Evolutionary conservation across 2,329 filamentous ascomycete genomes (phyloP).

Genomic region (Metarhizium brunneum): DNA sequence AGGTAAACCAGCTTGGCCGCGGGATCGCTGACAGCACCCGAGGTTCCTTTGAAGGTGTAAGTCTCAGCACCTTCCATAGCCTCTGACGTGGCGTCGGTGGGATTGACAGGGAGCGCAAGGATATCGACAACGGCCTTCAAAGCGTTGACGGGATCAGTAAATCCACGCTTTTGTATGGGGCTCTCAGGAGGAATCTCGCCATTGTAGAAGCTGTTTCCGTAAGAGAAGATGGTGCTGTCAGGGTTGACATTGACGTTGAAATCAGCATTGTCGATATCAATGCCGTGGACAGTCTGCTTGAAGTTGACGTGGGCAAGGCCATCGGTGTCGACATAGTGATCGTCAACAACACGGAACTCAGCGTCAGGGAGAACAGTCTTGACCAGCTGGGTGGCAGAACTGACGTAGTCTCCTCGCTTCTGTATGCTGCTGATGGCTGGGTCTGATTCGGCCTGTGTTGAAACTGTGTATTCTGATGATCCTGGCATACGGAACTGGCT

Average conservation of each 20-base stretch:
- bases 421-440: constrained; percentile 13
- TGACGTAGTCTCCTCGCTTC: constrained; percentile 28
- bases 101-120: constrained; percentile 22
- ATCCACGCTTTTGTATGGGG: constrained; percentile 29
- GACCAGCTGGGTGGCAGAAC: constrained; percentile 34
- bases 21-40: constrained; percentile 40
- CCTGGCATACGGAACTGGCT: constrained; percentile 22
- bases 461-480: constrained; percentile 19
- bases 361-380: constrained; percentile 25
- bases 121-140: constrained; percentile 29
- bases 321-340: constrained; percentile 45
- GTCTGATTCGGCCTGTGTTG: constrained; percentile 10
- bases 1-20: constrained; percentile 48
- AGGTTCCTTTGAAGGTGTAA: constrained; percentile 35
- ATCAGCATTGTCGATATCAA: constrained; percentile 52
- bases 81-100: constrained; percentile 16
- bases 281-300: constrained; percentile 46
- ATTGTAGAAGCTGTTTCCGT: constrained; percentile 38
- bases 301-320: constrained; percentile 50
- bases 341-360: constrained; percentile 40
- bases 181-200: constrained; percentile 30
- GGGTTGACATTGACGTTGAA: constrained; percentile 50
- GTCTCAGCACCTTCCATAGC: constrained; percentile 16
- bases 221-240: constrained; percentile 48
- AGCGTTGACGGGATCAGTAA: constrained; percentile 33